Percentiles rank a stretch among this genome's conserved stretches.
Conservation (phyloP, 192 early-diverging fungal genomes). For the Entomortierella beljakovae region DNA sequence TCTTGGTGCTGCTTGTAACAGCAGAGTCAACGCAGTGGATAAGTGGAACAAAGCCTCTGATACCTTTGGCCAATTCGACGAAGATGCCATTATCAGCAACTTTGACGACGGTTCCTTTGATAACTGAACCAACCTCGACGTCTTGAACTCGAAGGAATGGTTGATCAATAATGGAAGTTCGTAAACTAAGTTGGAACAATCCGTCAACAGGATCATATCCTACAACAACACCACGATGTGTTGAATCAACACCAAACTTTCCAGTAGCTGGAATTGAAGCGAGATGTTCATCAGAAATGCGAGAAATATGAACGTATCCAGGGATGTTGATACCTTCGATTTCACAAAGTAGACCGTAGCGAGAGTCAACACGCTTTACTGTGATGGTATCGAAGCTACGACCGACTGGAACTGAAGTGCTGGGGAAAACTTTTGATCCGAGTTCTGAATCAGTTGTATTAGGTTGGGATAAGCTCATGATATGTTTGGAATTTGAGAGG, state of each 20-base stretch:
- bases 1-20: conserved; percentile 61
- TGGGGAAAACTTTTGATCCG: conserved; percentile 51
- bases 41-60: conserved; percentile 80
- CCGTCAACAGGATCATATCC: conserved; percentile 83
- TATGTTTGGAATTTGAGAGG: conserved; percentile 67
- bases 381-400: conserved; percentile 71
- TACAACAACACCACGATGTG: conserved; percentile 83
- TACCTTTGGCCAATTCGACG: conserved; percentile 64
- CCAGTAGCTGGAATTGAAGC: conserved; percentile 65
- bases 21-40: conserved; percentile 80
- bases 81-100: conserved; percentile 67
- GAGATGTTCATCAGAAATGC: conserved; percentile 75
- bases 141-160: conserved; percentile 76
- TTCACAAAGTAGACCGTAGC: conserved; percentile 72
- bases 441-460: conserved; percentile 11
- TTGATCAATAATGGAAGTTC: conserved; percentile 76
- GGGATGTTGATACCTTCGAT: conserved; percentile 59
- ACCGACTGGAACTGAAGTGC: conserved; percentile 72
- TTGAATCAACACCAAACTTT: conserved; percentile 71
- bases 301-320: conserved; percentile 76
- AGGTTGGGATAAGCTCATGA: conserved; percentile 58
- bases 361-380: conserved; percentile 71
- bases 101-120: conserved; percentile 64
- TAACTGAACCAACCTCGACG: conserved; percentile 68
- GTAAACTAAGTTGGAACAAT: conserved; percentile 77